Evolutionary conservation across 140 eudicot species (phyloP).

Genomic region (Anethum foeniculum): DNA sequence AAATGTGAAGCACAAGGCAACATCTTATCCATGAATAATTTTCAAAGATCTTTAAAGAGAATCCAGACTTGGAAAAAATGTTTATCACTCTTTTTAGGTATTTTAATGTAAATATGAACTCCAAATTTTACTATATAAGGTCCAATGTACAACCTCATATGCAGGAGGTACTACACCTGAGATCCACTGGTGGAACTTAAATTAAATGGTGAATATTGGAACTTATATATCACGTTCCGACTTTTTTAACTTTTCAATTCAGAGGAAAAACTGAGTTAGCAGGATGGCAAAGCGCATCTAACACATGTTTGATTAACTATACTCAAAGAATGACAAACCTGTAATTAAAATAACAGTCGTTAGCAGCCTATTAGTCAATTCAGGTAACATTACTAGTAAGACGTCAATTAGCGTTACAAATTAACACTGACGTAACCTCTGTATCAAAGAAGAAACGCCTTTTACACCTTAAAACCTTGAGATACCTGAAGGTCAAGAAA

Average conservation of each 20-base stretch:
- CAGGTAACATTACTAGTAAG: neutral
- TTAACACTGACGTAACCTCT: neutral
- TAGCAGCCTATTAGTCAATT: neutral
- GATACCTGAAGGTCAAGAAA: conserved; percentile 98
- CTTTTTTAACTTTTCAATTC: neutral
- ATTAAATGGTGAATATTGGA: neutral
- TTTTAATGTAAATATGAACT: too few relatives aligned
- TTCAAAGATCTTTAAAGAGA: neutral
- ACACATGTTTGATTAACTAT: neutral
- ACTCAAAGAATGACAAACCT: neutral
- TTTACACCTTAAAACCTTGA: neutral
- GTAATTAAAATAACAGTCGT: neutral
- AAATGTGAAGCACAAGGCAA: neutral
- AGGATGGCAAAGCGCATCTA: neutral
- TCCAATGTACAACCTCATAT: neutral
- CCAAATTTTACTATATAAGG: neutral
- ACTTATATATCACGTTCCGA: neutral
- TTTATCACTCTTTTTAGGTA: neutral
- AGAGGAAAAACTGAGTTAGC: neutral
- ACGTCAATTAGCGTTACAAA: neutral
- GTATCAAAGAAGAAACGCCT: neutral
- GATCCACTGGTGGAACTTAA: neutral
- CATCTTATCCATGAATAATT: neutral
- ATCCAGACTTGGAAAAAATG: neutral
- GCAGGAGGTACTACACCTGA: neutral